Evolutionary conservation across 306 rosid species (phyloP), one percentile per base, ranked within the genome.

Genomic region (Prunus dulcis): DNA sequence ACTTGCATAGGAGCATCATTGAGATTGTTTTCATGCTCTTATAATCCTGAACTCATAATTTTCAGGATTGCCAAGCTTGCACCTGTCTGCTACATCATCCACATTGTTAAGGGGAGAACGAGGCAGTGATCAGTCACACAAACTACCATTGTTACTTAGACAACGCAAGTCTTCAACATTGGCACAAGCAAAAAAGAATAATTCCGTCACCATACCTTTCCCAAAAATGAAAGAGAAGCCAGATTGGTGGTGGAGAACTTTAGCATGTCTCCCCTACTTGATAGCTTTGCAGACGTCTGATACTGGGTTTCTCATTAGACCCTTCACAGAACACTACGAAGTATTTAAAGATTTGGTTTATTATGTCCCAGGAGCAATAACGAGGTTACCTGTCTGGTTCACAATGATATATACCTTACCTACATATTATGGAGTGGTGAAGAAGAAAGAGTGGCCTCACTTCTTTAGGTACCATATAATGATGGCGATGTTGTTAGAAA

Each of bases 221-320:
- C 87, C 96, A 9, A 71, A 81, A 76, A 78, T 78, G 55, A 77
- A 82, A 49, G 89, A 90, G 88, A 91, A 90, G 82, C 98, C 97
- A 32, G 91, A 87, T 66, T 94, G 98, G 98, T 89, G 96, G 97
- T 88, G 93, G 96, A 89, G 98, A 76, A 87, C 91, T 77, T 75
- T 94, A 76, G 90, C 91, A 14, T 90, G 96, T 58, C 10, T 88
- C 61, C 98, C 98, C 56, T 91, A 94, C 78, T 82, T 94, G 41
- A 30, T 87, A 9, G 87, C 97, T 52, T 32, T 90, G 82, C 90
- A 87, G 84, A 82, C 87, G 84, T 91, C 98, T 11, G 93, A 86
- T 25, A 77, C 96, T 41, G 97, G 96, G 67, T 76, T 80, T 62
- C 90, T 71, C 76, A 63, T 94, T 52, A 83, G 80, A 60, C 97